phyloP scores from a whole-genome alignment of 768 basidiomycete genomes.

The Cystofilobasidium capitatum region DNA sequence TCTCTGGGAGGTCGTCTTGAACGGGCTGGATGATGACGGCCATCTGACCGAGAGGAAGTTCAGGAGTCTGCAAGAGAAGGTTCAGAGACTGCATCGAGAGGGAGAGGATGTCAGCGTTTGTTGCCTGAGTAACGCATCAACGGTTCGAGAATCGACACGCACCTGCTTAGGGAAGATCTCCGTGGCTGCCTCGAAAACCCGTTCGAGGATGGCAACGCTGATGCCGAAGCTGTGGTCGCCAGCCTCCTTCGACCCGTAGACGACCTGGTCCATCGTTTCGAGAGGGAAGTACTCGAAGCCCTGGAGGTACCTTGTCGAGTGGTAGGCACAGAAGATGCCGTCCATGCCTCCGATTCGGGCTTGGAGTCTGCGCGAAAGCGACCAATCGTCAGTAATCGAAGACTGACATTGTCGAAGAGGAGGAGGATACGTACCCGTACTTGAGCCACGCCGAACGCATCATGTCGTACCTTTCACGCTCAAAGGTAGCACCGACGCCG shows the following conservation, averaged over 20 bases:
- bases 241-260: constrained; percentile 57
- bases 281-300: constrained; percentile 90
- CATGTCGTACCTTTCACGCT: constrained; percentile 79
- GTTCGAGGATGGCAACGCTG: constrained; percentile 51
- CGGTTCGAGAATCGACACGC: constrained; percentile 29
- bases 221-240: constrained; percentile 47
- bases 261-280: constrained; percentile 70
- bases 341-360: constrained; percentile 96
- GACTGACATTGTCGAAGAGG: background rate
- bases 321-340: constrained; percentile 53
- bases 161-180: constrained; percentile 60
- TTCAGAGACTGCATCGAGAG: constrained; percentile 38
- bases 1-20: constrained; percentile 31
- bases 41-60: constrained; percentile 44
- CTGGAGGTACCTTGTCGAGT: constrained; percentile 71
- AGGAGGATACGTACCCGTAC: constrained; percentile 54
- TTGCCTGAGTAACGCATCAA: background rate
- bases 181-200: constrained; percentile 51
- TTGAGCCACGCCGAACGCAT: constrained; percentile 89
- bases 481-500: constrained; percentile 68
- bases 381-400: background rate
- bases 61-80: constrained; percentile 54
- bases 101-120: background rate
- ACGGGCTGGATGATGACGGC: constrained; percentile 50
- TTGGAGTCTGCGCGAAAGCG: constrained; percentile 58